Percentiles rank a stretch among this genome's conserved stretches.
phyloP scores from a whole-genome alignment of 1,139 yeast genomes.

The Sugiyamaella pinicola region DNA sequence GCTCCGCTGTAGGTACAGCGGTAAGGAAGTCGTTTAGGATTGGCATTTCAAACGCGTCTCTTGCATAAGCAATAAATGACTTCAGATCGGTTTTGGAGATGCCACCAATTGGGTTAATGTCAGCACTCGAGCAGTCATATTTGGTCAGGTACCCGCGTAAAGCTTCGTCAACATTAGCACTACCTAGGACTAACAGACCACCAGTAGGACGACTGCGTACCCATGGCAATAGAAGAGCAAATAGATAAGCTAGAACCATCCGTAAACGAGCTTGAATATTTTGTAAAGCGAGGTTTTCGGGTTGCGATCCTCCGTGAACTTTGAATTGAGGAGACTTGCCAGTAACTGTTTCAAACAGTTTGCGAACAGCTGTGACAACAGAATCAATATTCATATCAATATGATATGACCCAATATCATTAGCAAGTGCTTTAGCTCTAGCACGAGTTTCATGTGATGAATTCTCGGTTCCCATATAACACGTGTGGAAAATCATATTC shows the following conservation, averaged over 20 bases:
- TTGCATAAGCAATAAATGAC: conserved; percentile 79
- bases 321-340: conserved; percentile 87
- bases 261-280: conserved; percentile 94
- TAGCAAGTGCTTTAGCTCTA: conserved; percentile 80
- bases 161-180: conserved; percentile 98
- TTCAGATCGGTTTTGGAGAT: conserved; percentile 92
- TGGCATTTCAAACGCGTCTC: conserved; percentile 68
- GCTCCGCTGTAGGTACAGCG: conserved; percentile 97
- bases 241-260: conserved; percentile 90
- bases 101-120: conserved; percentile 96
- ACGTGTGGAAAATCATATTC: conserved; percentile 73
- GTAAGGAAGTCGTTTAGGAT: conserved; percentile 72
- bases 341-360: conserved; percentile 82
- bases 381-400: conserved; percentile 89
- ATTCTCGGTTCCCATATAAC: conserved; percentile 94
- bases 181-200: conserved; percentile 86
- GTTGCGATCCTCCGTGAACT: conserved; percentile 88
- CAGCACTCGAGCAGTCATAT: conserved; percentile 96
- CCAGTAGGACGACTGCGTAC: conserved; percentile 69
- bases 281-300: conserved; percentile 90
- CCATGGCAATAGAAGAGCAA: conserved; percentile 97
- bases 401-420: conserved; percentile 82
- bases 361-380: conserved; percentile 71
- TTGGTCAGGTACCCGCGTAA: conserved; percentile 93
- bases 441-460: conserved; percentile 83